Percentiles rank a stretch among this genome's conserved stretches.
phyloP scores from a whole-genome alignment of 768 basidiomycete species.

The Podaxis sp. region DNA sequence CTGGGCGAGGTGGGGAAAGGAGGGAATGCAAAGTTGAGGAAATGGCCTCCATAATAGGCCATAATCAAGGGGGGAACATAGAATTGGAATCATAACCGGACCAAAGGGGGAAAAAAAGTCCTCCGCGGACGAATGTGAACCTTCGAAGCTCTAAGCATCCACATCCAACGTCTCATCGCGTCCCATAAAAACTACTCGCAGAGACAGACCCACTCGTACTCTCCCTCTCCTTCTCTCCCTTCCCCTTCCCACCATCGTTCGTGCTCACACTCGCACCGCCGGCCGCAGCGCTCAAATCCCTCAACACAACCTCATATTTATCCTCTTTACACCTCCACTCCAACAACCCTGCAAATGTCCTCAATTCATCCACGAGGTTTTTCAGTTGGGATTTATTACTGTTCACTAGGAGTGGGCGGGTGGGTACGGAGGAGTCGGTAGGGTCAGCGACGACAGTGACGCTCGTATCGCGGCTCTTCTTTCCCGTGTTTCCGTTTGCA shows the following conservation, averaged over 20 bases:
- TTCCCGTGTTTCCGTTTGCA: neutral
- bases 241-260: neutral
- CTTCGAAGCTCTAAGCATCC: no score
- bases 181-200: conserved; percentile 3
- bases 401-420: neutral
- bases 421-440: neutral
- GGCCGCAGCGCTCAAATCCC: conserved; percentile 7
- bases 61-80: neutral
- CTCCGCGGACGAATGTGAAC: neutral
- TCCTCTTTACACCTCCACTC: conserved; percentile 52
- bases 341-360: conserved; percentile 60
- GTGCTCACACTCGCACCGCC: neutral
- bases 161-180: neutral
- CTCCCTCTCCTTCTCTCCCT: conserved; percentile 5
- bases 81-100: neutral
- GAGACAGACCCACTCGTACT: neutral
- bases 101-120: neutral
- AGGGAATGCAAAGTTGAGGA: neutral
- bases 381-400: conserved; percentile 28
- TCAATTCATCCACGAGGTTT: conserved; percentile 51
- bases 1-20: neutral
- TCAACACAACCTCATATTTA: conserved; percentile 27
- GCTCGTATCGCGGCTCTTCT: conserved; percentile 12
- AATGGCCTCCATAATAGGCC: neutral
- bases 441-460: conserved; percentile 16